A percentile compares a stretch with the other conserved stretches of the same genome.
These are phyloP conservation scores for Lentinus brumalis DNA, from an alignment of 768 basidiomycete species.

Conservation along the genomic window DNA sequence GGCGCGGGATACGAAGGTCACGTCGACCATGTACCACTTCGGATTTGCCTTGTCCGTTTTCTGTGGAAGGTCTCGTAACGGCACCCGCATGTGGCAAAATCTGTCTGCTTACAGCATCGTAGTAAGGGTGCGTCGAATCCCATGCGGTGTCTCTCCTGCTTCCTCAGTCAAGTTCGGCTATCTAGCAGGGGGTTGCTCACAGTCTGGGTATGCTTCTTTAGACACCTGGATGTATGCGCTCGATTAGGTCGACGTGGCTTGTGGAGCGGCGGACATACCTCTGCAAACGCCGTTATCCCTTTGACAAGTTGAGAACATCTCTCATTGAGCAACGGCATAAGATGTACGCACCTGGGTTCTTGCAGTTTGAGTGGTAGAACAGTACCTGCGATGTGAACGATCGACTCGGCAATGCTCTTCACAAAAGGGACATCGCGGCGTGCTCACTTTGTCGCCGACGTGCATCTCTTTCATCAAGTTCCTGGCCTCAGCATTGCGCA, in stretches of 20 bases:
- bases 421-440: neutral
- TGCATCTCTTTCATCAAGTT: constrained; percentile 85
- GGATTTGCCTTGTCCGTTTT: constrained; percentile 78
- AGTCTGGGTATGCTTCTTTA: constrained; percentile 88
- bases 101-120: constrained; percentile 56
- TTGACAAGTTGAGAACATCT: neutral
- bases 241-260: neutral
- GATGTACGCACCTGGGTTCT: constrained; percentile 61
- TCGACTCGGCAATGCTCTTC: constrained; percentile 2
- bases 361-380: constrained; percentile 90
- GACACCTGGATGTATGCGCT: constrained; percentile 49
- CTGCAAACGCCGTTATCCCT: constrained; percentile 83
- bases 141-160: constrained; percentile 75
- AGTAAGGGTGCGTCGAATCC: constrained; percentile 90
- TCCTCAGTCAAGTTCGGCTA: constrained; percentile 12
- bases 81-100: neutral
- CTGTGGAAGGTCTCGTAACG: constrained; percentile 38
- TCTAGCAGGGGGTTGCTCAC: constrained; percentile 46
- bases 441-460: constrained; percentile 66
- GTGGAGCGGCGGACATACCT: constrained; percentile 45
- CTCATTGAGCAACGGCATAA: too few relatives aligned
- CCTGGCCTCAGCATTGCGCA: constrained; percentile 79
- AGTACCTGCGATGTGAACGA: constrained; percentile 53
- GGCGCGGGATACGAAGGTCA: constrained; percentile 66
- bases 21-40: constrained; percentile 93